Percentiles rank a stretch among this genome's conserved stretches.
Conservation (phyloP, 768 basidiomycete genomes). For the Psilocybe subaeruginosa region DNA sequence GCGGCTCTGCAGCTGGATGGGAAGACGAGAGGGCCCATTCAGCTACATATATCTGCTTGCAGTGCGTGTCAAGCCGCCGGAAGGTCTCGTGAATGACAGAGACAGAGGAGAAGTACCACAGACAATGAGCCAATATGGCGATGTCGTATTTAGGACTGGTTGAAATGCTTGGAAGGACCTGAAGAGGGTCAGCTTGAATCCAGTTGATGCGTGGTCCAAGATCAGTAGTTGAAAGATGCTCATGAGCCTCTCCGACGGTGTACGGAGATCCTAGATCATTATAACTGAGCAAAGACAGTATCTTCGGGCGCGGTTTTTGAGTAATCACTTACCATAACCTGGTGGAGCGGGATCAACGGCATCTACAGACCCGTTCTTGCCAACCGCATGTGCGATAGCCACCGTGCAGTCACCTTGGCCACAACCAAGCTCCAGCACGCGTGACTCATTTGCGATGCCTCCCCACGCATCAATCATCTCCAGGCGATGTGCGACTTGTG, state of each 20-base stretch:
- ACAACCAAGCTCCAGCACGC: slow-evolving; percentile 15
- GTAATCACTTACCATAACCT: slow-evolving; percentile 12
- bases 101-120: slow-evolving; percentile 17
- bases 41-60: slow-evolving; percentile 11
- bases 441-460: slow-evolving; percentile 8
- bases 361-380: slow-evolving; percentile 7
- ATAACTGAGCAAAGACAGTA: not conserved
- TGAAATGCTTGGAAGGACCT: not conserved
- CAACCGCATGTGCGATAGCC: slow-evolving; percentile 14
- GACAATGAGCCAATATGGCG: slow-evolving; percentile 11
- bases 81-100: slow-evolving; percentile 7
- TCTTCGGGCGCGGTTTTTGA: not conserved
- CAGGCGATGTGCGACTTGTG: slow-evolving; percentile 11
- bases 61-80: not conserved
- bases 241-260: slow-evolving; percentile 12
- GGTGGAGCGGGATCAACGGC: slow-evolving; percentile 16
- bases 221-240: slow-evolving; percentile 7
- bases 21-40: slow-evolving; percentile 13
- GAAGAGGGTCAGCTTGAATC: slow-evolving; percentile 6
- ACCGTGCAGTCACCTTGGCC: slow-evolving; percentile 19
- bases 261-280: slow-evolving; percentile 10
- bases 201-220: slow-evolving; percentile 14
- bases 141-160: slow-evolving; percentile 4
- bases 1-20: slow-evolving; percentile 4
- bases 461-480: slow-evolving; percentile 2